A percentile compares a stretch with the other conserved stretches of the same genome.
Evolutionary conservation across 257 asterid species (phyloP).

Genomic region (Capsicum chinense): DNA sequence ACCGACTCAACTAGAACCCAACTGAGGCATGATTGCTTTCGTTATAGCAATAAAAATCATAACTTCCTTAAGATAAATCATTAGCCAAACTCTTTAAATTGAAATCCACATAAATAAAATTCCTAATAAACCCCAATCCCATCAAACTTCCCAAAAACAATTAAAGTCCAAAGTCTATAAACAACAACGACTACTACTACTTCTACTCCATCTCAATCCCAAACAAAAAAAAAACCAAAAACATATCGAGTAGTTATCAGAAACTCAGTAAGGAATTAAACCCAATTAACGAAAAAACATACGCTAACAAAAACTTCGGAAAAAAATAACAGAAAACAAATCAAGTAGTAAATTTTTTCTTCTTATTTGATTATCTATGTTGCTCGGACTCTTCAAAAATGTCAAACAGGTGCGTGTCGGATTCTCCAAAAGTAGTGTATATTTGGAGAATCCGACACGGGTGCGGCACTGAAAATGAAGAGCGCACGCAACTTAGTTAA

Average conservation of each 20-base stretch:
- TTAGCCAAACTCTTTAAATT: background rate
- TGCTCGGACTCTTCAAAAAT: too few species aligned
- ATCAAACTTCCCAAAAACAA: background rate
- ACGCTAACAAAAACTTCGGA: background rate
- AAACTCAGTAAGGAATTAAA: background rate
- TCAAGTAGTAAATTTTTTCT: background rate
- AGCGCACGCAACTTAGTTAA: too few species aligned
- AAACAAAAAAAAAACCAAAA: background rate
- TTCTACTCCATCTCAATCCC: background rate
- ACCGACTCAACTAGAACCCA: background rate
- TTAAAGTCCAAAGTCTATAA: background rate
- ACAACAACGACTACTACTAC: background rate
- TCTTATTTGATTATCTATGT: too few species aligned
- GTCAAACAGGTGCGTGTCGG: too few species aligned
- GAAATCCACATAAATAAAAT: constrained; percentile 5
- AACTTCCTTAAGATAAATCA: background rate
- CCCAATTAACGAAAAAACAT: background rate
- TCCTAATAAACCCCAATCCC: constrained; percentile 1
- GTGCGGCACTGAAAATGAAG: too few species aligned
- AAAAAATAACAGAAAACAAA: background rate
- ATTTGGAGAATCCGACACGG: too few species aligned
- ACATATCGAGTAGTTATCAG: background rate
- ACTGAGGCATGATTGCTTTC: background rate
- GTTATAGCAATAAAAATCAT: background rate
- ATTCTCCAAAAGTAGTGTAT: too few species aligned